These are phyloP conservation scores for Jamesozyma jinghongensis DNA, from an alignment of 805 yeast species.

Conservation along the genomic window DNA sequence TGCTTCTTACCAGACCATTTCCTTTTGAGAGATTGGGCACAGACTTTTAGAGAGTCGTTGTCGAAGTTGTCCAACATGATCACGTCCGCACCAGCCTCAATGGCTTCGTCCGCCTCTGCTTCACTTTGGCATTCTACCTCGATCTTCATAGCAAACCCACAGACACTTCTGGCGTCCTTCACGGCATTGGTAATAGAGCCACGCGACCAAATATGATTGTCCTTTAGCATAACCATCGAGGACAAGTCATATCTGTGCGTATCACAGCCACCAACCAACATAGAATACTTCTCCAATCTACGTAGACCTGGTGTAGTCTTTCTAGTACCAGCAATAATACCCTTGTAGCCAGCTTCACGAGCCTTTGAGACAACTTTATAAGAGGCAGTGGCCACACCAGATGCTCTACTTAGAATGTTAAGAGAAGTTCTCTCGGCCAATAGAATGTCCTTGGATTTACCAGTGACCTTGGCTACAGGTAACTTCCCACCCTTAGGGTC, in stretches of 20 bases:
- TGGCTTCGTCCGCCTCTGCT: slow-evolving; percentile 85
- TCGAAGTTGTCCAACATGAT: slow-evolving; percentile 88
- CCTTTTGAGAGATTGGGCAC: slow-evolving; percentile 53
- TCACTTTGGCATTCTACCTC: slow-evolving; percentile 89
- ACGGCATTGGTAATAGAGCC: slow-evolving; percentile 89
- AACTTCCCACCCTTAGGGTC: slow-evolving; percentile 43
- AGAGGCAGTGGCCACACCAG: slow-evolving; percentile 82
- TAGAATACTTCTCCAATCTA: slow-evolving; percentile 79
- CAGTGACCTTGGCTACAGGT: slow-evolving; percentile 67
- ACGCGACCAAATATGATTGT: slow-evolving; percentile 86
- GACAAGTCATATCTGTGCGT: slow-evolving; percentile 86
- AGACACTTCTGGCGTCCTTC: slow-evolving; percentile 59
- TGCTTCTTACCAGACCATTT: slow-evolving; percentile 41
- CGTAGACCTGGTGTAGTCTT: slow-evolving; percentile 97
- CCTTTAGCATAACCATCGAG: slow-evolving; percentile 93
- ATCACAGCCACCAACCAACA: slow-evolving; percentile 93
- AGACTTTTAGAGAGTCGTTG: slow-evolving; percentile 52
- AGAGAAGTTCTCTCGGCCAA: slow-evolving; percentile 82
- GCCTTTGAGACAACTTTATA: slow-evolving; percentile 50
- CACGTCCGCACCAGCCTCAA: slow-evolving; percentile 89
- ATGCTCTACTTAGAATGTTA: slow-evolving; percentile 69
- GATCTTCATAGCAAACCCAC: slow-evolving; percentile 82
- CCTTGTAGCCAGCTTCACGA: slow-evolving; percentile 57
- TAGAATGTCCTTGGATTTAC: slow-evolving; percentile 70
- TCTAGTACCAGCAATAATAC: slow-evolving; percentile 90